Evolutionary conservation across 148 eudicot species (phyloP), one percentile per base, ranked within the genome.

Genomic region (Fagopyrum homotropicum): DNA sequence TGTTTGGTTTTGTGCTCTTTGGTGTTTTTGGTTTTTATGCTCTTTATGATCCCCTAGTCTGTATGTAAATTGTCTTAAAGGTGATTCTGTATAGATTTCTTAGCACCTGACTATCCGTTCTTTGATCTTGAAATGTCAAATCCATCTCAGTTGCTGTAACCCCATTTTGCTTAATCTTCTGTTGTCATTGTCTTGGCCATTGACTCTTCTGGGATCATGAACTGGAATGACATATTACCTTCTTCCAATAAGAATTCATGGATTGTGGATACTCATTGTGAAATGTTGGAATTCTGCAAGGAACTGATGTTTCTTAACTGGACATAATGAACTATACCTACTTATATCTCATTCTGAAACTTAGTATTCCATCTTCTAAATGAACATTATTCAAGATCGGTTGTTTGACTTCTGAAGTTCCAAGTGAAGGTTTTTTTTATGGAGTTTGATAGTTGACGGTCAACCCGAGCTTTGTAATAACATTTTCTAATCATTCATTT

Each of bases 91-190:
- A 49, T 49, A 9, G 11, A 4, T 49, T 49, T 49, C 52, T 49
- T 49, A 49, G 52, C 9, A 49, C 52, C 6, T 49, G 9, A 2
- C 52, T 49, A 12, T 40, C 9, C 43, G 45, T 30, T 63, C 7
- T 29, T 66, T 66, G 71, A 66, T 66, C 71, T 66, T 66, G 71
- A 9, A 66, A 35, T 40, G 47, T 40, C 71, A 43, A 43, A 66
- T 7, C 71, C 71, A 66, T 43, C 71, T 14, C 45, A 66, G 5
- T 14, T 49, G 12, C 6, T 35, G 19, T 40, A 9, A 40, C 71
- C 47, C 17, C 26, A 61, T 61, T 29, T 61, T 61, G 68, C 30
- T 61, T 16, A 61, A 61, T 26, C 43, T 29, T 61, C 68, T 19
- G 29, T 4, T 57, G 63, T 56, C 68, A 60, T 60, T 26, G 35